These are phyloP conservation scores for Echinochloa phyllopogon DNA, from an alignment of 176 grass and related monocot species.

Conservation along the genomic window DNA sequence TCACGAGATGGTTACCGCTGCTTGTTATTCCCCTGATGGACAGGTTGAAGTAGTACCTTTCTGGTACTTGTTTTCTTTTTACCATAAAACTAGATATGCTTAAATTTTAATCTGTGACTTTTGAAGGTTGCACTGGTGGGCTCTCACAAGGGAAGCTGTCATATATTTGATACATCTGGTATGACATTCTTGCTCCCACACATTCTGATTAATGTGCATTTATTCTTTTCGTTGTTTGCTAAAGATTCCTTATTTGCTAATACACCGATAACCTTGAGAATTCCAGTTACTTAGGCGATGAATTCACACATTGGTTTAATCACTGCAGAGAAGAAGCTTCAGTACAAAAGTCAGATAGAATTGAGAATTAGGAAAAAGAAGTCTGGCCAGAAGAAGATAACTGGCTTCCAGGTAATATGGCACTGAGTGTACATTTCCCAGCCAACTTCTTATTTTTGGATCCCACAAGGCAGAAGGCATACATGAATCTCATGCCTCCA, in stretches of 20 bases:
- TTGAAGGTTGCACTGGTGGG: conserved; percentile 96
- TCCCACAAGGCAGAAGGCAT: not conserved
- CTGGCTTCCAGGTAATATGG: conserved; percentile 88
- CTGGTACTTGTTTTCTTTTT: conserved; percentile 29
- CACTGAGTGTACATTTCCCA: not conserved
- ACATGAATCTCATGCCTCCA: conserved; percentile 1
- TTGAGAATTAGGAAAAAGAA: conserved; percentile 90
- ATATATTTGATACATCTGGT: conserved; percentile 97
- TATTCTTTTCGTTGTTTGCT: not conserved
- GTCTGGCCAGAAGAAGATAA: conserved; percentile 96
- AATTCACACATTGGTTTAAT: conserved; percentile 34
- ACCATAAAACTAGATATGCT: conserved; percentile 32
- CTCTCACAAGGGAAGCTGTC: conserved; percentile 92
- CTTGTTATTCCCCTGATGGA: conserved; percentile 89
- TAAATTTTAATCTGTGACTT: conserved; percentile 39
- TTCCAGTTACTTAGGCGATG: conserved; percentile 4
- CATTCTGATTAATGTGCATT: not conserved
- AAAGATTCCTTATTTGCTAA: not conserved
- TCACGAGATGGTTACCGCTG: conserved; percentile 98
- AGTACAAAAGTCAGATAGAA: conserved; percentile 76
- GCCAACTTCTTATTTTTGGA: not conserved
- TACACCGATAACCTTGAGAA: not conserved
- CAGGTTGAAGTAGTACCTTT: conserved; percentile 55
- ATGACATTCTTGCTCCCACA: conserved; percentile 29
- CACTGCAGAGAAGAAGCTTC: conserved; percentile 85